phyloP scores from a whole-genome alignment of 179 eudicot genomes.

The Silene noctiflora region DNA sequence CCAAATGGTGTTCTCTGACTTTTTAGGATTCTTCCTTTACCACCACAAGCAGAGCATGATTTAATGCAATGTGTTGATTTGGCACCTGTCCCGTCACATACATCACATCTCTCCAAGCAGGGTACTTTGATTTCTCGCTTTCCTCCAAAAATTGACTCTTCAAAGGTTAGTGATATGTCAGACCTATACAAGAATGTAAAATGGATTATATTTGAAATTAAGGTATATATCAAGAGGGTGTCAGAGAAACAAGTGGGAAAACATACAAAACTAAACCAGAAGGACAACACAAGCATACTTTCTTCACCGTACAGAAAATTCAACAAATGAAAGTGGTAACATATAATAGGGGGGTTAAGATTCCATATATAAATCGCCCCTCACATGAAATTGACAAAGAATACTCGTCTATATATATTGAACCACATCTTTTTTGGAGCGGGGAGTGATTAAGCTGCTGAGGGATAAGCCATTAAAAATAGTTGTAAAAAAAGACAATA shows the following conservation, averaged over 20 bases:
- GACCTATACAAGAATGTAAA: constrained; percentile 35
- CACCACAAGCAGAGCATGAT: constrained; percentile 62
- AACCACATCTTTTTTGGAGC: neutral
- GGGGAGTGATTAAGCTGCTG: neutral
- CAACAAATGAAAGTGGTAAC: neutral
- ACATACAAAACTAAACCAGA: neutral
- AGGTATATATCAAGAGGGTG: neutral
- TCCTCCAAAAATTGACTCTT: constrained; percentile 87
- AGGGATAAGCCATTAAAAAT: neutral
- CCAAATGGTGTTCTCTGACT: constrained; percentile 92
- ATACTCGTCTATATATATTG: neutral
- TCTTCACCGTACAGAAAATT: neutral
- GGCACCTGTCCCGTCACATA: constrained; percentile 87
- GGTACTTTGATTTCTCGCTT: constrained; percentile 56
- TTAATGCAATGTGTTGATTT: constrained; percentile 54
- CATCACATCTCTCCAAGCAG: constrained; percentile 57
- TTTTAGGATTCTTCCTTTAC: constrained; percentile 69
- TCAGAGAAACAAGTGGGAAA: neutral
- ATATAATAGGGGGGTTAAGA: neutral
- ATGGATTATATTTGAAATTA: neutral
- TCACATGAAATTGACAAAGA: neutral
- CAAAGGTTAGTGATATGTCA: constrained; percentile 66
- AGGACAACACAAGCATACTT: neutral
- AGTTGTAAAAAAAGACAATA: neutral
- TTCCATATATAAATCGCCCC: neutral